phyloP scores from a whole-genome alignment of 75 land plant species.

The Picea glauca region DNA sequence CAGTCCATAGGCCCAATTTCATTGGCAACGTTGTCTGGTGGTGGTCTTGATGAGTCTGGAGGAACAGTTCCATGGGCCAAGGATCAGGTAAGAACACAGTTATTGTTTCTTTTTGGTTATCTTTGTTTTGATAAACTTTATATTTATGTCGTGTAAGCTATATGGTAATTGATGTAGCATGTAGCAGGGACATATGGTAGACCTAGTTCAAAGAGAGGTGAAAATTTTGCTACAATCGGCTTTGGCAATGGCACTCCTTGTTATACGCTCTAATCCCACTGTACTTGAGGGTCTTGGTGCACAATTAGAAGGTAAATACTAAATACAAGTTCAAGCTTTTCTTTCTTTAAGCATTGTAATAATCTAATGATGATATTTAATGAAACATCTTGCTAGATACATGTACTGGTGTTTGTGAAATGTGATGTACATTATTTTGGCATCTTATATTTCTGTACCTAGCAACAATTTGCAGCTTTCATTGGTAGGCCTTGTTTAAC shows the following conservation, averaged over 20 bases:
- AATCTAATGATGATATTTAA: not conserved
- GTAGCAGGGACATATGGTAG: conserved; percentile 87
- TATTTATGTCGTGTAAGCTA: not conserved
- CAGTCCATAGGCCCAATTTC: conserved; percentile 86
- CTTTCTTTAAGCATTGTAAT: not conserved
- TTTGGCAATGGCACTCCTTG: conserved; percentile 76
- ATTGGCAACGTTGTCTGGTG: conserved; percentile 80
- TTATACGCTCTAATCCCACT: conserved; percentile 89
- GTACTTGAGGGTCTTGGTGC: conserved; percentile 98
- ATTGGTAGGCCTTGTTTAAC: not conserved
- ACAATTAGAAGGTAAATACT: conserved; percentile 75
- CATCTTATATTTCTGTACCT: not conserved
- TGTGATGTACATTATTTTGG: not conserved
- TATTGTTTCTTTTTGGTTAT: conserved; percentile 2
- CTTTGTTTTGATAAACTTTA: not conserved
- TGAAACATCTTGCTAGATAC: not conserved
- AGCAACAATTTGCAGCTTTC: not conserved
- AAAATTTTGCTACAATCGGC: conserved; percentile 86
- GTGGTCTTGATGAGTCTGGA: conserved; percentile 97
- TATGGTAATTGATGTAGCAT: not conserved
- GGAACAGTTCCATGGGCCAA: conserved; percentile 81
- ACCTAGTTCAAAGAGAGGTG: conserved; percentile 94
- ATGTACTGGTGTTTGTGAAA: not conserved
- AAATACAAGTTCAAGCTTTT: not conserved
- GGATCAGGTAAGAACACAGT: conserved; percentile 64